Evolutionary conservation across 768 basidiomycete genomes (phyloP).

Genomic region (Kwoniella sp.): DNA sequence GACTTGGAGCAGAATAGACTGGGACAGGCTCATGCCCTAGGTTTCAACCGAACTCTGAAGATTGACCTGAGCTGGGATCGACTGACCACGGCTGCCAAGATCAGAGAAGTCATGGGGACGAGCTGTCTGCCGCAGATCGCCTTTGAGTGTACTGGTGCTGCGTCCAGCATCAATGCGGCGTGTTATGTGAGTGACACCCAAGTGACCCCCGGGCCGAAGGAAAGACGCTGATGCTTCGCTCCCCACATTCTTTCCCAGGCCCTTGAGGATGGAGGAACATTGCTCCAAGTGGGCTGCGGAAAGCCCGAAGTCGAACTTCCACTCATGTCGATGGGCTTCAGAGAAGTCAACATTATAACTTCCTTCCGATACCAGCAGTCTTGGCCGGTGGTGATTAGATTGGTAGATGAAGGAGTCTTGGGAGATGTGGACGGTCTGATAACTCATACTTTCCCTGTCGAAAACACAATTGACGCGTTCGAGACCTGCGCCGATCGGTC

Average conservation of each 20-base stretch:
- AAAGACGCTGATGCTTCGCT: no score
- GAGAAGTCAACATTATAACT: constrained; percentile 36
- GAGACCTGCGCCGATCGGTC: constrained; percentile 41
- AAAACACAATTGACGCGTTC: constrained; percentile 38
- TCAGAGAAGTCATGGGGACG: constrained; percentile 31
- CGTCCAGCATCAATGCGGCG: constrained; percentile 32
- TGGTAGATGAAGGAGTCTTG: constrained; percentile 26
- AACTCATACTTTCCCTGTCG: constrained; percentile 37
- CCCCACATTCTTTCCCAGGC: constrained; percentile 23
- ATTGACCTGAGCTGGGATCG: constrained; percentile 36
- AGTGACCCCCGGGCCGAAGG: background rate
- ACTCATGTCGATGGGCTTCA: constrained; percentile 37
- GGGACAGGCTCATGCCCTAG: constrained; percentile 26
- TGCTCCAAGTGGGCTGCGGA: constrained; percentile 39
- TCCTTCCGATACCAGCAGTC: constrained; percentile 40
- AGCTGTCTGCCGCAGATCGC: constrained; percentile 34
- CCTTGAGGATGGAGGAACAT: constrained; percentile 37
- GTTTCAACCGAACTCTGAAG: constrained; percentile 31
- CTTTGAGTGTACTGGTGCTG: constrained; percentile 42
- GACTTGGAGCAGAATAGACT: constrained; percentile 37
- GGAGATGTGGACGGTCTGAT: constrained; percentile 35
- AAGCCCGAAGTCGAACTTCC: constrained; percentile 36
- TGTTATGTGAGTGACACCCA: constrained; percentile 29
- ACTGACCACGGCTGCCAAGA: constrained; percentile 25
- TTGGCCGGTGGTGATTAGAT: constrained; percentile 38